These are phyloP conservation scores for Sphenostylis stenocarpa DNA, from an alignment of 306 rosid genomes.

Conservation along the genomic window DNA sequence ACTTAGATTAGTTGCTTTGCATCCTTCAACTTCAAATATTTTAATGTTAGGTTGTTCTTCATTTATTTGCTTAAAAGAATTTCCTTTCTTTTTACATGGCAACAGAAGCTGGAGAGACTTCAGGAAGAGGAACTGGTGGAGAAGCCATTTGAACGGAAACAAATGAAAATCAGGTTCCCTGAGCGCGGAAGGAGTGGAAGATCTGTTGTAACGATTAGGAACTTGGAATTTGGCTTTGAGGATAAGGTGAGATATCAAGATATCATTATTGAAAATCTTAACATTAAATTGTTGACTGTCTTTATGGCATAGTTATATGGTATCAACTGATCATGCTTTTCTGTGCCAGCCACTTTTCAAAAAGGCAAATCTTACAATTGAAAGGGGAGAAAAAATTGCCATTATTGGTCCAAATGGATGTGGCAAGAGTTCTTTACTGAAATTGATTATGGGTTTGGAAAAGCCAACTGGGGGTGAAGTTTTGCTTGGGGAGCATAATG, in stretches of 20 bases:
- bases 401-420: slow-evolving; percentile 98
- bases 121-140: slow-evolving; percentile 82
- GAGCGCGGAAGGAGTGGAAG: slow-evolving; percentile 96
- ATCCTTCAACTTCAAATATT: slow-evolving; percentile 11
- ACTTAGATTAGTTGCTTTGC: slow-evolving; percentile 22
- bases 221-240: slow-evolving; percentile 80
- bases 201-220: slow-evolving; percentile 63
- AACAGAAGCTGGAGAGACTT: slow-evolving; percentile 95
- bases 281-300: not conserved
- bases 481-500: slow-evolving; percentile 89
- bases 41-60: slow-evolving; percentile 22
- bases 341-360: slow-evolving; percentile 68
- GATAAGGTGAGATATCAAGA: slow-evolving; percentile 60
- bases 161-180: slow-evolving; percentile 96
- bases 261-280: slow-evolving; percentile 11
- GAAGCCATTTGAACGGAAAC: slow-evolving; percentile 93
- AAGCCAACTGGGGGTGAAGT: slow-evolving; percentile 81
- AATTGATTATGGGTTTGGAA: slow-evolving; percentile 85
- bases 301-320: slow-evolving; percentile 9
- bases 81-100: slow-evolving; percentile 32
- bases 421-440: slow-evolving; percentile 96
- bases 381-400: slow-evolving; percentile 95
- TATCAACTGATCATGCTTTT: slow-evolving; percentile 33
- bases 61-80: slow-evolving; percentile 25
- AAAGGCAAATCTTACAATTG: slow-evolving; percentile 82